A percentile compares a stretch with the other conserved stretches of the same genome.
phyloP scores from a whole-genome alignment of 2,329 filamentous ascomycete genomes.

The Colletotrichum chrysophilum region DNA sequence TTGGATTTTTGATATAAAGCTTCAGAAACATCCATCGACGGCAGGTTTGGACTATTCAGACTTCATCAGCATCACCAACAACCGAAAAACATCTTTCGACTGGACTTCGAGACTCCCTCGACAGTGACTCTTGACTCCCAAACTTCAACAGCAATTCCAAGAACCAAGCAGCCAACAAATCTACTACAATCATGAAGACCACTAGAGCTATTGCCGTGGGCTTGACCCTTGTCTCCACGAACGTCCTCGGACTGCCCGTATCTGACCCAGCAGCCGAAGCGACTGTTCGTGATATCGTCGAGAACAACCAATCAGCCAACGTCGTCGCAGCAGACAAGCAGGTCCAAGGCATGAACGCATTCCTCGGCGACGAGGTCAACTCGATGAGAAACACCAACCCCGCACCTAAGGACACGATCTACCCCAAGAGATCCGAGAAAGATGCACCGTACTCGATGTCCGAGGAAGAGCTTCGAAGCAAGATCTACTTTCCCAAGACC shows the following conservation, averaged over 20 bases:
- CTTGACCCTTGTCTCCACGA: not conserved
- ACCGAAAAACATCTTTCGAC: not conserved
- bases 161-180: not conserved
- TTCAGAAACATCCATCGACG: not conserved
- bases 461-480: constrained; percentile 51
- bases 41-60: fast-evolving
- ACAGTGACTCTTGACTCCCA: not conserved
- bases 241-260: not conserved
- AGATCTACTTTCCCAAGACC: constrained; percentile 53
- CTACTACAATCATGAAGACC: not conserved
- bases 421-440: constrained; percentile 35
- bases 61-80: not conserved
- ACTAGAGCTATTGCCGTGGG: not conserved
- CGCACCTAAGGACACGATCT: constrained; percentile 27
- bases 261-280: not conserved
- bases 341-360: not conserved
- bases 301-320: not conserved
- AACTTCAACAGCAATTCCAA: not conserved
- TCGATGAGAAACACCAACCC: not conserved
- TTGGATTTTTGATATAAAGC: not conserved
- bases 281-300: not conserved
- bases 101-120: too few relatives aligned
- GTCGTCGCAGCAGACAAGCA: not conserved
- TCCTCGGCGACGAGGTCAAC: not conserved
- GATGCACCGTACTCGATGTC: constrained; percentile 55